Base-by-base conservation (phyloP, 192 early-diverging fungal genomes). In the Backusella liffmaniae region DNA sequence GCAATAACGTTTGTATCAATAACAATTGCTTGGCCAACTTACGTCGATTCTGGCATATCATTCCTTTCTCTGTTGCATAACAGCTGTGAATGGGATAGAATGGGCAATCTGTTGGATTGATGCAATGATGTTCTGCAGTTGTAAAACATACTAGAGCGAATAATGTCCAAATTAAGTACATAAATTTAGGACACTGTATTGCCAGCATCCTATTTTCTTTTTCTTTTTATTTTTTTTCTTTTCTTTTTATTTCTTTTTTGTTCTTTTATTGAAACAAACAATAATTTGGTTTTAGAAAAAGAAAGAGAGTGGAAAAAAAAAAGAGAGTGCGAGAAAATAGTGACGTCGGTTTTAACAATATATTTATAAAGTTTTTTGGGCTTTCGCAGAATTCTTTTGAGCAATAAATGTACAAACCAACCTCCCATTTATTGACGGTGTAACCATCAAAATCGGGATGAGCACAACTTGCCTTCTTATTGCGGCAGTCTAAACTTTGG, bases 71-170 rank as follows among this genome's bases (percentile, higher is more conserved):
- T 29, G 70, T 73, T 6, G 80, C 80, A 70, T 72, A 82, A 46
- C 80, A 82, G 29, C 66, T 69, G 23, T 82, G 71, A 21, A 77
- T 67, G n/a, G 80, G 80, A 67, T 82, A 82, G 26, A 77, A 67
- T 29, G 76, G 80, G 56, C 80, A 82, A 46, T 82, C 68, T 26
- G 76, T 29, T 4, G 67, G 71, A 62, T 82, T 74, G 39, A 65
- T 41, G 56, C 80, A 82, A 59, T 77, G 80, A 10, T 49, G 62
- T 53, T 78, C 44, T n/a, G 21, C 70, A 8, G 51, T 5, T 42
- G 35, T 15, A 21, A 69, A 26, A 49, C 29, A 34, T 74, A 42
- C 35, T 5, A 49, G 16, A 66, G 46, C 18, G 12, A 66, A 26
- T 15, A 77, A 49, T 34, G 72, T 7, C 67, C 70, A 71, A 49